Evolutionary conservation across 2,329 filamentous ascomycete species (phyloP).

Genomic region (Hypoxylon sp.): DNA sequence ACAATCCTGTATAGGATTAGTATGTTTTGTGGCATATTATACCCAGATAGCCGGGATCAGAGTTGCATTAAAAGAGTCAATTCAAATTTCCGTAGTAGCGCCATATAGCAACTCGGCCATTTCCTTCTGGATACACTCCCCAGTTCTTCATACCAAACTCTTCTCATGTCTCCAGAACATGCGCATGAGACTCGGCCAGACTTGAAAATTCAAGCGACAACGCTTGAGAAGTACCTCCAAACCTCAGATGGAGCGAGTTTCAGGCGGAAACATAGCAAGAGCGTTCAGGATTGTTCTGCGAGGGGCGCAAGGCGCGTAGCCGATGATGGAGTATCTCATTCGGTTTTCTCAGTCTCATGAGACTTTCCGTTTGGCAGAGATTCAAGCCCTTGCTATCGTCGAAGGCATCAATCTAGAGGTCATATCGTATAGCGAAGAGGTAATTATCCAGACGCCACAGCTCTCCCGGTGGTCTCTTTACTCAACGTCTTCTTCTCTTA

Average conservation of each 20-base stretch:
- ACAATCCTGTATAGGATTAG: neutral
- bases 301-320: conserved; percentile 12
- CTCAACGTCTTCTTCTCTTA: conserved; percentile 55
- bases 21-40: neutral
- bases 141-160: conserved; percentile 5
- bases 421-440: conserved; percentile 78
- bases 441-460: conserved; percentile 60
- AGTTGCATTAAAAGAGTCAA: conserved; percentile 24
- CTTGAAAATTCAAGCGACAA: conserved; percentile 2
- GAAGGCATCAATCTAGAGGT: conserved; percentile 77
- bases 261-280: conserved; percentile 14
- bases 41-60: neutral
- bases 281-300: conserved; percentile 12
- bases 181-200: conserved; percentile 2
- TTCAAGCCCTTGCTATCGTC: conserved; percentile 81
- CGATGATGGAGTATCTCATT: conserved; percentile 80
- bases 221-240: neutral
- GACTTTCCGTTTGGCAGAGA: conserved; percentile 87
- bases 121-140: conserved; percentile 38
- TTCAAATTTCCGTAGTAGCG: conserved; percentile 20
- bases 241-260: conserved; percentile 42
- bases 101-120: conserved; percentile 34
- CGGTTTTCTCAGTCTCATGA: conserved; percentile 92
- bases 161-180: conserved; percentile 17
- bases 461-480: conserved; percentile 1